Percentiles rank a stretch among this genome's conserved stretches.
Evolutionary conservation across 2,329 filamentous ascomycete species (phyloP).

Genomic region (Monilinia fructicola): DNA sequence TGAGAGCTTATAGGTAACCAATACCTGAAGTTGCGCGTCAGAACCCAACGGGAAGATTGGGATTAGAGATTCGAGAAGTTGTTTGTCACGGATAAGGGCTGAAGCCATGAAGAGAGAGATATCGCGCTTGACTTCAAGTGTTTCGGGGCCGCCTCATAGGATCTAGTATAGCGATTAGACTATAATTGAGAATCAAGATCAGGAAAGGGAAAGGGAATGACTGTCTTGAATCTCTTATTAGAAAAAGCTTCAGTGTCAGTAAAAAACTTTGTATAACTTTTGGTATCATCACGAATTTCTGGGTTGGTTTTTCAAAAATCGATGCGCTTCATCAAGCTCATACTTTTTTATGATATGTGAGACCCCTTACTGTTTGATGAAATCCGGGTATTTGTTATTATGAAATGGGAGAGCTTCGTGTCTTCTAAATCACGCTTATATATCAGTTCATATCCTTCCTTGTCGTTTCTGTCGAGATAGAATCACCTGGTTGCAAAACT

Average conservation of each 20-base stretch:
- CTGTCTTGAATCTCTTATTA: conserved; percentile 39
- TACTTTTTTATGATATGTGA: conserved; percentile 10
- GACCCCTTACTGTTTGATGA: conserved; percentile 41
- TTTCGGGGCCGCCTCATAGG: conserved; percentile 9
- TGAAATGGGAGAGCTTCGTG: conserved; percentile 45
- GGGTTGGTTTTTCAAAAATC: conserved; percentile 47
- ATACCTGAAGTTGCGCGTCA: conserved; percentile 45
- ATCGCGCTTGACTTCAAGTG: conserved; percentile 18
- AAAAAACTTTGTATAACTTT: conserved; percentile 49
- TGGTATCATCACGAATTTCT: conserved; percentile 48
- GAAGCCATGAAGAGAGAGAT: conserved; percentile 48
- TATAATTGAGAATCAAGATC: accelerated
- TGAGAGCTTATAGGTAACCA: conserved; percentile 50
- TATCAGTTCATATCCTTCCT: background rate
- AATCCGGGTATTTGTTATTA: conserved; percentile 48
- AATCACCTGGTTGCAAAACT: conserved; percentile 40
- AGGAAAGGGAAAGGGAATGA: background rate
- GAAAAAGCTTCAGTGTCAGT: conserved; percentile 46
- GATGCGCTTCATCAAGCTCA: conserved; percentile 43
- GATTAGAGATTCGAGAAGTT: conserved; percentile 50
- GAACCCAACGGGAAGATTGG: conserved; percentile 46
- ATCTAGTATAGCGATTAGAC: background rate
- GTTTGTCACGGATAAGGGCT: conserved; percentile 49
- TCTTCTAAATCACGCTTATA: conserved; percentile 36
- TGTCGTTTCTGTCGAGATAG: background rate